Evolutionary conservation across 2,329 filamentous ascomycete species (phyloP), one percentile per base, ranked within the genome.

Genomic region (Penicillium crustosum): DNA sequence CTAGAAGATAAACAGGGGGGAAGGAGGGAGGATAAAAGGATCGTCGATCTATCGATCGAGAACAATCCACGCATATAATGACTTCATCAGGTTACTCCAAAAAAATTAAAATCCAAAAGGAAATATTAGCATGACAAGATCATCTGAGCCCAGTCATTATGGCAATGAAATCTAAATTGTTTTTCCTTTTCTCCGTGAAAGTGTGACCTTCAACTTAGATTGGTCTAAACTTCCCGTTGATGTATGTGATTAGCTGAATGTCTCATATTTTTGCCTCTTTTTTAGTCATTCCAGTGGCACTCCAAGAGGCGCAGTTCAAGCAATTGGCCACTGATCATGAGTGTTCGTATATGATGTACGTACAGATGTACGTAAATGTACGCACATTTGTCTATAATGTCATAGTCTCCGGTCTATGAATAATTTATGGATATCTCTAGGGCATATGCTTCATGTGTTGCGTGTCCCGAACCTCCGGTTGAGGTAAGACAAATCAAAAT

Each of bases 31-130:
- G 10, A 6, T 31, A 44, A 36, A 25, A 19, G 12, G 36, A 55
- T 43, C 51, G 55, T 48, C 49, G 55, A 53, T 57, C 49, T 3
- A 38, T 29, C 19, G 48, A 57, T 57, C 54, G 54, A 57, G 54
- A 57, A 47, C 49, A 53, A 47, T 57, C 54, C 49, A 39, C 43
- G 27, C 21, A 35, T 43, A 50, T 51, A 33, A 52, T 57, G 54
- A 57, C 54, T 57, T 57, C 54, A 57, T 42, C 19, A 23, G 17
- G 15, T 19, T 53, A 33, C 12, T 12, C 39, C 31, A 52, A 51
- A 25, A 17, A 9, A 25, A 36, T 29, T 9, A 23, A 29, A 55
- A 17, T 2, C 7, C 3, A 15, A 19, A 53, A 29, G n/a, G 25
- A 44, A 52, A 45, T 21, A 23, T 15, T 23, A 35, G 6, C 8